phyloP scores from a whole-genome alignment of 495 filamentous ascomycete genomes.

The Aspergillus ellipticus region DNA sequence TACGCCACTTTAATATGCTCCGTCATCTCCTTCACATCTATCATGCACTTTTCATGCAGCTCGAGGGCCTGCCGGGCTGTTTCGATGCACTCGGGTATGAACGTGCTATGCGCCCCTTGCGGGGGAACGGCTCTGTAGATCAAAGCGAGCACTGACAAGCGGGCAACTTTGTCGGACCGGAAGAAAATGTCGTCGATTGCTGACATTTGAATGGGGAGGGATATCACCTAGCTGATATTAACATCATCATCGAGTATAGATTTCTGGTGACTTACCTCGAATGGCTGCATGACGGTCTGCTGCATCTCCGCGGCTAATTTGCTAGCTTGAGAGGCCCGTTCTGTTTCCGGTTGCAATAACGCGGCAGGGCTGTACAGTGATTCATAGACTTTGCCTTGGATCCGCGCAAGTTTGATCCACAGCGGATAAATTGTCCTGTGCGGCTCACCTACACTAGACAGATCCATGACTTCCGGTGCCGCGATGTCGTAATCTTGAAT shows the following conservation, averaged over 20 bases:
- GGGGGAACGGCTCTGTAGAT: constrained; percentile 61
- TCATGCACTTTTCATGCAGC: constrained; percentile 50
- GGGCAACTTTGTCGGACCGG: constrained; percentile 52
- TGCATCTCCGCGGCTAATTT: constrained; percentile 34
- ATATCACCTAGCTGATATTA: constrained; percentile 16
- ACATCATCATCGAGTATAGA: too few relatives aligned
- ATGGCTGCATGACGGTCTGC: constrained; percentile 27
- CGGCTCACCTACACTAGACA: constrained; percentile 18
- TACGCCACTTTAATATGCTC: constrained; percentile 50
- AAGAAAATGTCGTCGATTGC: constrained; percentile 46
- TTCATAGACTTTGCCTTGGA: constrained; percentile 57
- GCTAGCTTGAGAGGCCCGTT: constrained; percentile 36
- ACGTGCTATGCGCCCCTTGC: constrained; percentile 40
- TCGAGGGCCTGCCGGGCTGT: constrained; percentile 53
- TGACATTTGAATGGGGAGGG: constrained; percentile 9
- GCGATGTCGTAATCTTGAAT: constrained; percentile 66
- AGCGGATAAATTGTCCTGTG: constrained; percentile 28
- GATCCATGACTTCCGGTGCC: constrained; percentile 35
- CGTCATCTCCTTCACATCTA: constrained; percentile 41
- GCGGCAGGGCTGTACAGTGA: constrained; percentile 59
- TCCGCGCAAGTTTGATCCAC: constrained; percentile 52
- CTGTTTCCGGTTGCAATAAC: constrained; percentile 42
- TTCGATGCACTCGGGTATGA: constrained; percentile 58
- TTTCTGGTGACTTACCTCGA: too few relatives aligned
- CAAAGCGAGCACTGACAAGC: constrained; percentile 51